phyloP scores from a whole-genome alignment of 768 basidiomycete species.

The Fomitopsis serialis region DNA sequence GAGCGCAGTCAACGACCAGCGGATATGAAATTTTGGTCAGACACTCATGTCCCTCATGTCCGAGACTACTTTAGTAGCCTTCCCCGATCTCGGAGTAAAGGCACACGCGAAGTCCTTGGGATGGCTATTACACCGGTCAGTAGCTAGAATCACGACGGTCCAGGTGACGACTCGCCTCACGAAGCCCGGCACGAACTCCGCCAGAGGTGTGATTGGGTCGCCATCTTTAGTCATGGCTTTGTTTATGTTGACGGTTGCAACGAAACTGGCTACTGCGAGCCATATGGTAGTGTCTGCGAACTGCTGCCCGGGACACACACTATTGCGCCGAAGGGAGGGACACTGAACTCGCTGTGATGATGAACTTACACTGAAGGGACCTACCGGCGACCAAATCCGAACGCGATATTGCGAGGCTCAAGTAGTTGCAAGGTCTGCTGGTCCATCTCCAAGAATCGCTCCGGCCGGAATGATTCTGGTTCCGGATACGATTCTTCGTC shows the following conservation, averaged over 20 bases:
- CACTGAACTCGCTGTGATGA: too few relatives aligned
- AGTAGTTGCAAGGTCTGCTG: conserved; percentile 20
- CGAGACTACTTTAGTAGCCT: neutral
- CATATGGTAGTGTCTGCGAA: conserved; percentile 46
- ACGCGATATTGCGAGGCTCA: conserved; percentile 44
- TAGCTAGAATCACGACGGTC: neutral
- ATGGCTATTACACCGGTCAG: conserved; percentile 30
- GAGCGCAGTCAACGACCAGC: too few relatives aligned
- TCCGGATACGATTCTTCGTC: conserved; percentile 30
- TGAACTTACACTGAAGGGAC: too few relatives aligned
- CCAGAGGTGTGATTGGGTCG: conserved; percentile 31
- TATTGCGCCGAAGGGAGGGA: too few relatives aligned
- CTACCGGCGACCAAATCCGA: conserved; percentile 50
- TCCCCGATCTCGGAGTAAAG: conserved; percentile 34
- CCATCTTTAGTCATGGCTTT: conserved; percentile 38
- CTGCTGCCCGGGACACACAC: conserved; percentile 50
- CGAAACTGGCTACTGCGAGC: conserved; percentile 38
- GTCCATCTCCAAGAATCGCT: conserved; percentile 39
- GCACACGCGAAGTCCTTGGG: conserved; percentile 44
- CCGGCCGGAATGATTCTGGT: conserved; percentile 44
- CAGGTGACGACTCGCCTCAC: conserved; percentile 33
- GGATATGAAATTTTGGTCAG: neutral
- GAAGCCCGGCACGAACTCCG: conserved; percentile 38
- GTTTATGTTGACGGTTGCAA: conserved; percentile 41
- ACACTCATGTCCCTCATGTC: neutral